Conservation (phyloP, 1,284 basidiomycete species). For the Ustilago xerochloae region DNA sequence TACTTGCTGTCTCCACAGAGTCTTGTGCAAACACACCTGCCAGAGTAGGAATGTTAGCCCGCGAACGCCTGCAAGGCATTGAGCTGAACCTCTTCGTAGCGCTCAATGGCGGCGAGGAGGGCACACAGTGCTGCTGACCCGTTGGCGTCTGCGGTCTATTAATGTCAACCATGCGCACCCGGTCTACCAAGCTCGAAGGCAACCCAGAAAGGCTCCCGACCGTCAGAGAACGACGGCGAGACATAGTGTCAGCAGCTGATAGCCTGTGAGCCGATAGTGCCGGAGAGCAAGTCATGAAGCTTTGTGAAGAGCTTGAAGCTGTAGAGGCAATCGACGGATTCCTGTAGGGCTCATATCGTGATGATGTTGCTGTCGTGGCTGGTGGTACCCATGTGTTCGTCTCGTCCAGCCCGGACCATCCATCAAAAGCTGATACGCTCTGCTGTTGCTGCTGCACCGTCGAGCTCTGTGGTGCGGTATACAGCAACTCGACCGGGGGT, state of each 20-base stretch:
- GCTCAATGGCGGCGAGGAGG: not conserved
- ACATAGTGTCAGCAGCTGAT: not conserved
- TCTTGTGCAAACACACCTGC: not conserved
- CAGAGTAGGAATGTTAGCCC: not conserved
- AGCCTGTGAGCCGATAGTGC: not conserved
- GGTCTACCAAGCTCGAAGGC: conserved; percentile 11
- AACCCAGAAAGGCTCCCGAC: conserved; percentile 7
- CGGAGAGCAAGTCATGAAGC: not conserved
- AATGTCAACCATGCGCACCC: conserved; percentile 10
- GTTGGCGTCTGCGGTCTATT: conserved; percentile 4
- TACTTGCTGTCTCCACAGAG: not conserved
- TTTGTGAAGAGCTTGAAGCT: conserved; percentile 11
- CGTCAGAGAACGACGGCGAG: conserved; percentile 18
- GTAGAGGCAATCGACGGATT: conserved; percentile 10
- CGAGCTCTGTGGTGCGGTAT: not conserved
- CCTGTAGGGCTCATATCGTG: conserved; percentile 14
- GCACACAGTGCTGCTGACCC: not conserved
- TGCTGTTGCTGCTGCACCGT: conserved; percentile 1
- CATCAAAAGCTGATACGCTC: not conserved
- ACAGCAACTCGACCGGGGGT: not conserved
- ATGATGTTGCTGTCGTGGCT: not conserved
- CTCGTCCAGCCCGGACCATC: conserved; percentile 2
- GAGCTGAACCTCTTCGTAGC: conserved; percentile 12
- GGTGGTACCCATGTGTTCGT: not conserved
- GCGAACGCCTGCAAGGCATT: conserved; percentile 13